A percentile compares a stretch with the other conserved stretches of the same genome.
Evolutionary conservation across 148 eudicot genomes (phyloP).

Genomic region (Nepenthes mirabilis): DNA sequence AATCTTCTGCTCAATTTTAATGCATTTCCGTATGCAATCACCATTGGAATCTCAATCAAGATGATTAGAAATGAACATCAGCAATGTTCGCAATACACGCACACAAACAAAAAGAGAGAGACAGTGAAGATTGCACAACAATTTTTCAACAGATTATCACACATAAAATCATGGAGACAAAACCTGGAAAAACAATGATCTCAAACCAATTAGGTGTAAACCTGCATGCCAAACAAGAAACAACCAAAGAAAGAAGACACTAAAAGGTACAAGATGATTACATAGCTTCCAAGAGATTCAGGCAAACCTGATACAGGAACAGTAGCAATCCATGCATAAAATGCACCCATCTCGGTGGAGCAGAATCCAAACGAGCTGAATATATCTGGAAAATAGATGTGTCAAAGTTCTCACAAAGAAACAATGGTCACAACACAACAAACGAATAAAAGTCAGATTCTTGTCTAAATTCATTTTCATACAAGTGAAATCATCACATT

Average conservation of each 20-base stretch:
- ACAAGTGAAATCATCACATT: background rate
- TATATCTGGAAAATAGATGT: conserved; percentile 40
- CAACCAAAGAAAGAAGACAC: background rate
- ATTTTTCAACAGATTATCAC: no score
- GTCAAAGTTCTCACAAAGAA: background rate
- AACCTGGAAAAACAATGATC: no score
- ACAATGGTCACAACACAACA: background rate
- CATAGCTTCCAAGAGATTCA: background rate
- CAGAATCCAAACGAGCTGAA: conserved; percentile 80
- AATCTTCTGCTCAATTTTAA: no score
- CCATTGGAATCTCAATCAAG: no score
- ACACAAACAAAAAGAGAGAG: no score
- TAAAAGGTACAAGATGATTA: background rate
- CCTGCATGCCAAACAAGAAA: no score
- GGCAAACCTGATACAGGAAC: conserved; percentile 76
- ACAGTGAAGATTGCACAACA: no score
- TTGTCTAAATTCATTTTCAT: background rate
- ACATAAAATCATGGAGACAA: no score
- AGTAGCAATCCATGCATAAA: conserved; percentile 83
- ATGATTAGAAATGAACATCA: no score
- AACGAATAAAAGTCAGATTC: background rate
- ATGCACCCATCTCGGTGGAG: conserved; percentile 96
- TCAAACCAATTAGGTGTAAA: no score
- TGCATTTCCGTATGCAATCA: no score
- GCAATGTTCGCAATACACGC: no score